Evolutionary conservation across 2,329 filamentous ascomycete genomes (phyloP).

Genomic region (Alternaria panax): DNA sequence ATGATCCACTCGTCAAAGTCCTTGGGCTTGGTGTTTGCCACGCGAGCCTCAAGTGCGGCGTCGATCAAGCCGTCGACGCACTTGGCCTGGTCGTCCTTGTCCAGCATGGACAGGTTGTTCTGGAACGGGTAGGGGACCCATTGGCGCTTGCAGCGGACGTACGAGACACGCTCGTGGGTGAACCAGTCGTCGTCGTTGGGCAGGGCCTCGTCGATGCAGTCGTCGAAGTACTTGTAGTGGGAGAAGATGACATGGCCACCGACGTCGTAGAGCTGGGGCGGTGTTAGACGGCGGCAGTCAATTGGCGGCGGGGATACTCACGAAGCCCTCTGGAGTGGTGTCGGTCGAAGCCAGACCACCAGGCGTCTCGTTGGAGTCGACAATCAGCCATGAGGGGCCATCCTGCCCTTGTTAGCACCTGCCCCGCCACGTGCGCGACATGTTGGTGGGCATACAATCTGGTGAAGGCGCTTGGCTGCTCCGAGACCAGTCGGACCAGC

Average conservation of each 20-base stretch:
- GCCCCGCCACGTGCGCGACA: slow-evolving; percentile 12
- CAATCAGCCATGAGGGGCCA: slow-evolving; percentile 92
- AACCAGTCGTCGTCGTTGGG: slow-evolving; percentile 96
- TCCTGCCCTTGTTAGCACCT: slow-evolving; percentile 64
- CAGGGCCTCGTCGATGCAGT: slow-evolving; percentile 96
- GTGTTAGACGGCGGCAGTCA: slow-evolving; percentile 27
- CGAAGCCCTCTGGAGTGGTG: slow-evolving; percentile 93
- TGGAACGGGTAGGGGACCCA: slow-evolving; percentile 99
- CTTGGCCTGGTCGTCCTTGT: slow-evolving; percentile 94
- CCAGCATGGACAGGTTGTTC: slow-evolving; percentile 99
- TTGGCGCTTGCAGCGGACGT: slow-evolving; percentile 93
- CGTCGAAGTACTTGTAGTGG: slow-evolving; percentile 99
- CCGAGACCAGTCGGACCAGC: slow-evolving; percentile 96
- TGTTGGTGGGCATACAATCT: slow-evolving; percentile 72
- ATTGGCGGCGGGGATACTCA: slow-evolving; percentile 62
- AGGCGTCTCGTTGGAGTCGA: slow-evolving; percentile 89
- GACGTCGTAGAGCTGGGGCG: slow-evolving; percentile 86
- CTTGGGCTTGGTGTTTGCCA: slow-evolving; percentile 89
- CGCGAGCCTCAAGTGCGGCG: slow-evolving; percentile 84
- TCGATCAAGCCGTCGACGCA: slow-evolving; percentile 97
- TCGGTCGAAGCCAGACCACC: slow-evolving; percentile 97
- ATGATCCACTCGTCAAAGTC: slow-evolving; percentile 99
- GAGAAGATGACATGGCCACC: slow-evolving; percentile 99
- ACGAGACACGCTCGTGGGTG: slow-evolving; percentile 97
- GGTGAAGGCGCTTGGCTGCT: slow-evolving; percentile 96